phyloP scores from a whole-genome alignment of 2,329 filamentous ascomycete species.

The Pestalotiopsis sp. region DNA sequence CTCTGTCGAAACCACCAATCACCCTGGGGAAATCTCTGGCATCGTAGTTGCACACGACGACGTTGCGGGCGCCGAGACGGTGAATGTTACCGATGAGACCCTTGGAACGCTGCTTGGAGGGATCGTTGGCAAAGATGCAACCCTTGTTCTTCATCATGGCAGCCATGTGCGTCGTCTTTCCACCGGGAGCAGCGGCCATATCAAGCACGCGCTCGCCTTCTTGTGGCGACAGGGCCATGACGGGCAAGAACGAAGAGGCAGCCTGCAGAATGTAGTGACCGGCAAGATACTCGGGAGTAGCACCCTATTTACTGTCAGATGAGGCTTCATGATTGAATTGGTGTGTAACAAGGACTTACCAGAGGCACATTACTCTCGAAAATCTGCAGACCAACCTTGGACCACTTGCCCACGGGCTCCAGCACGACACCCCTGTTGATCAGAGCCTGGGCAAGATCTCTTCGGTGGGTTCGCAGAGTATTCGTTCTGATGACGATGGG shows the following conservation, averaged over 20 bases:
- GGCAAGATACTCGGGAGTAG: constrained; percentile 94
- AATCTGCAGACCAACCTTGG: constrained; percentile 93
- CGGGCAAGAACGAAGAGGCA: constrained; percentile 92
- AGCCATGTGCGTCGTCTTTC: constrained; percentile 96
- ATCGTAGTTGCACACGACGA: constrained; percentile 93
- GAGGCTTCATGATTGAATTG: not conserved
- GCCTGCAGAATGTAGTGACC: constrained; percentile 98
- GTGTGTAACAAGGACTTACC: not conserved
- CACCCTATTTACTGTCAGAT: constrained; percentile 52
- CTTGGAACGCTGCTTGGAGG: constrained; percentile 89
- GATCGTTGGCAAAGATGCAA: constrained; percentile 94
- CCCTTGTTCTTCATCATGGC: constrained; percentile 98
- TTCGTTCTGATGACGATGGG: constrained; percentile 97
- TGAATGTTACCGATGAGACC: constrained; percentile 98
- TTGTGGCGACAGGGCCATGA: constrained; percentile 95
- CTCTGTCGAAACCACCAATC: constrained; percentile 93
- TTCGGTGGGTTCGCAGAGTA: constrained; percentile 76
- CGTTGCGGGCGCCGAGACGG: constrained; percentile 89
- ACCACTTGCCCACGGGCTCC: constrained; percentile 98
- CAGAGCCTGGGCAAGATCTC: constrained; percentile 86
- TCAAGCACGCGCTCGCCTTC: constrained; percentile 90
- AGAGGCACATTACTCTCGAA: constrained; percentile 77
- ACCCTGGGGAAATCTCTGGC: constrained; percentile 92
- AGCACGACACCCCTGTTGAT: constrained; percentile 97
- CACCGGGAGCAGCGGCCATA: constrained; percentile 92